Evolutionary conservation across 371 early-diverging fungal genomes (phyloP).

Genomic region (Nematocida sp.): DNA sequence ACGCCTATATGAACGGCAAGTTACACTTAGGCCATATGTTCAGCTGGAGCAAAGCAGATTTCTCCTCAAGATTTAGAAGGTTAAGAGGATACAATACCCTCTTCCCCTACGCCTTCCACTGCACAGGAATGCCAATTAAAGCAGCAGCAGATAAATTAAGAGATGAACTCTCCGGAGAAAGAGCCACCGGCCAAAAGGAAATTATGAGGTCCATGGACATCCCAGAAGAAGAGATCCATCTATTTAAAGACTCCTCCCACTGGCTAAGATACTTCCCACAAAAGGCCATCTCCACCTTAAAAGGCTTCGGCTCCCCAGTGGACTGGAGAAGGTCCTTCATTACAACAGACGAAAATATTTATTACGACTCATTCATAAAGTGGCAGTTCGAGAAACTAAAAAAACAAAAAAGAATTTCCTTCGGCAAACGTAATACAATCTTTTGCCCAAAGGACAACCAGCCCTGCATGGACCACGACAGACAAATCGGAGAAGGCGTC

Average conservation of each 20-base stretch:
- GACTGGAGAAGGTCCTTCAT: slow-evolving; percentile 97
- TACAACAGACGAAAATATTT: slow-evolving; percentile 96
- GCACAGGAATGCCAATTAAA: slow-evolving; percentile 99
- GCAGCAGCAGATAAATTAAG: slow-evolving; percentile 93
- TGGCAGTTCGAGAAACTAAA: slow-evolving; percentile 95
- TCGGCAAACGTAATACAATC: slow-evolving; percentile 95
- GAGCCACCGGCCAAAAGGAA: slow-evolving; percentile 66
- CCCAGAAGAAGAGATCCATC: slow-evolving; percentile 74
- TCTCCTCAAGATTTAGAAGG: slow-evolving; percentile 82
- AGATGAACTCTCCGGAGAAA: slow-evolving; percentile 75
- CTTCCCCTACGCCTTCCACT: slow-evolving; percentile 97
- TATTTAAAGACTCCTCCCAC: slow-evolving; percentile 85
- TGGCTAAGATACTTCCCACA: slow-evolving; percentile 95
- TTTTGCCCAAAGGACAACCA: slow-evolving; percentile 91
- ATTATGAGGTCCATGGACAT: slow-evolving; percentile 88
- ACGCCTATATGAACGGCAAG: slow-evolving; percentile 97
- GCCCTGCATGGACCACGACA: slow-evolving; percentile 99
- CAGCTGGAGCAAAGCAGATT: slow-evolving; percentile 90
- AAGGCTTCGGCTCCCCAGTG: slow-evolving; percentile 78
- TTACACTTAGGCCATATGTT: slow-evolving; percentile 97
- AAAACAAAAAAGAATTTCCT: slow-evolving; percentile 75
- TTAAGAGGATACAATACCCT: slow-evolving; percentile 85
- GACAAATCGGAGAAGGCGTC: slow-evolving; percentile 89
- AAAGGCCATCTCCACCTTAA: slow-evolving; percentile 75
- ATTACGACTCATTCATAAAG: slow-evolving; percentile 93